A percentile compares a stretch with the other conserved stretches of the same genome.
Evolutionary conservation across 75 land plant genomes (phyloP).

Genomic region (Selaginella tamariscina): DNA sequence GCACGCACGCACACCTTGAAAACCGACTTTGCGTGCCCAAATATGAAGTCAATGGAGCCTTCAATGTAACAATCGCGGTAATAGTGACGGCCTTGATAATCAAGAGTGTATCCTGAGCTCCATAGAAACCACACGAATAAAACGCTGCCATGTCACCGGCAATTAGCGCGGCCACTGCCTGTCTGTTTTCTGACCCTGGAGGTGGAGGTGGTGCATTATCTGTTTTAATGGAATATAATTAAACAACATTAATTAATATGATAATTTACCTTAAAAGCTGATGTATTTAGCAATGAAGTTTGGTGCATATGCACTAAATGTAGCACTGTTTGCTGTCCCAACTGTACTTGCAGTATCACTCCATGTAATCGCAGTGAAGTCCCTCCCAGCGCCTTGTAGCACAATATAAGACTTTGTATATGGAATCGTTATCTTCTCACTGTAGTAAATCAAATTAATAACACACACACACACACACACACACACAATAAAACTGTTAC

Average conservation of each 20-base stretch:
- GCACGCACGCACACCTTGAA: constrained; percentile 35
- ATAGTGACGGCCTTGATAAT: constrained; percentile 11
- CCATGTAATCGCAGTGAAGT: not conserved
- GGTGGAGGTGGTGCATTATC: not conserved
- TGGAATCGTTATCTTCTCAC: constrained; percentile 7
- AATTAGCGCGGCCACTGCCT: constrained; percentile 2
- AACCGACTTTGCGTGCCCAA: constrained; percentile 45
- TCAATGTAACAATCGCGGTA: constrained; percentile 8
- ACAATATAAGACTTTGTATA: not conserved
- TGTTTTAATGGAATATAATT: not conserved
- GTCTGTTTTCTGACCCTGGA: not conserved
- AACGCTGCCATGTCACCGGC: constrained; percentile 12
- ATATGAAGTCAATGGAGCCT: constrained; percentile 13
- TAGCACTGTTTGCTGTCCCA: constrained; percentile 8
- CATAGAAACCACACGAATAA: constrained; percentile 9
- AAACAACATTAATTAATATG: not conserved
- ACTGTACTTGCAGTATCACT: constrained; percentile 6
- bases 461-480: no score
- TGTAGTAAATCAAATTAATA: not conserved
- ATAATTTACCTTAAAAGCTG: constrained; percentile 1
- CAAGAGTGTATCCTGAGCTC: constrained; percentile 10
- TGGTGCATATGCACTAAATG: not conserved
- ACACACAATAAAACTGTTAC: no score
- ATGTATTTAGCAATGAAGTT: constrained; percentile 3
- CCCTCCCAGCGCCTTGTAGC: constrained; percentile 5